These are phyloP conservation scores for Bacidia rubella DNA, from an alignment of 495 filamentous ascomycete genomes.

Conservation along the genomic window DNA sequence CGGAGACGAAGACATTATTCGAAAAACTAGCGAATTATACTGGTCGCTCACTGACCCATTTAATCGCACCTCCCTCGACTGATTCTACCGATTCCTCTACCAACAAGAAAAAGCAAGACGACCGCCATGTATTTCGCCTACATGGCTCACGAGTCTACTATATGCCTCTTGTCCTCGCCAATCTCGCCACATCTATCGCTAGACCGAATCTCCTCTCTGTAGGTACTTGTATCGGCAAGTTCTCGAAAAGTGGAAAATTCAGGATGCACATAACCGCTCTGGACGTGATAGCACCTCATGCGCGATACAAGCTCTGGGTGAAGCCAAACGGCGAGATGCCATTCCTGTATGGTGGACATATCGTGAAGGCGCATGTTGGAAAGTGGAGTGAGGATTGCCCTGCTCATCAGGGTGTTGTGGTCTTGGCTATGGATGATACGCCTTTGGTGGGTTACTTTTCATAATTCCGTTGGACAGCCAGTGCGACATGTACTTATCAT, in stretches of 20 bases:
- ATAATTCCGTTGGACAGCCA: background rate
- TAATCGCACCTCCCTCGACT: slow-evolving; percentile 62
- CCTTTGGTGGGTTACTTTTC: slow-evolving; percentile 32
- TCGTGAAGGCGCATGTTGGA: slow-evolving; percentile 85
- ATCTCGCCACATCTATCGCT: slow-evolving; percentile 50
- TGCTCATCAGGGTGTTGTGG: slow-evolving; percentile 31
- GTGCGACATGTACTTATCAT: background rate
- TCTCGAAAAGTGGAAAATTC: slow-evolving; percentile 90
- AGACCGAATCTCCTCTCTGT: slow-evolving; percentile 57
- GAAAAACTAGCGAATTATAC: slow-evolving; percentile 76
- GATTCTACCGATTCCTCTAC: slow-evolving; percentile 41
- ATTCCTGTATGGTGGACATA: slow-evolving; percentile 72
- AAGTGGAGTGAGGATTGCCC: slow-evolving; percentile 74
- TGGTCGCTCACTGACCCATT: slow-evolving; percentile 59
- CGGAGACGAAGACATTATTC: slow-evolving; percentile 61
- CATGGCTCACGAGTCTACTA: slow-evolving; percentile 76
- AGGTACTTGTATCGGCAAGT: slow-evolving; percentile 79
- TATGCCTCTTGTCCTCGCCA: slow-evolving; percentile 71
- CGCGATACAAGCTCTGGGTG: slow-evolving; percentile 89
- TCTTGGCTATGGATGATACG: slow-evolving; percentile 32
- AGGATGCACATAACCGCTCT: slow-evolving; percentile 72
- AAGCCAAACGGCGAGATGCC: slow-evolving; percentile 93
- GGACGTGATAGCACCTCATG: slow-evolving; percentile 73
- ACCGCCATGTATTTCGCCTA: slow-evolving; percentile 72
- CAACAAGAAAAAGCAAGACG: background rate